phyloP scores from a whole-genome alignment of 1,139 yeast genomes.

The Nematodospora anomalae region DNA sequence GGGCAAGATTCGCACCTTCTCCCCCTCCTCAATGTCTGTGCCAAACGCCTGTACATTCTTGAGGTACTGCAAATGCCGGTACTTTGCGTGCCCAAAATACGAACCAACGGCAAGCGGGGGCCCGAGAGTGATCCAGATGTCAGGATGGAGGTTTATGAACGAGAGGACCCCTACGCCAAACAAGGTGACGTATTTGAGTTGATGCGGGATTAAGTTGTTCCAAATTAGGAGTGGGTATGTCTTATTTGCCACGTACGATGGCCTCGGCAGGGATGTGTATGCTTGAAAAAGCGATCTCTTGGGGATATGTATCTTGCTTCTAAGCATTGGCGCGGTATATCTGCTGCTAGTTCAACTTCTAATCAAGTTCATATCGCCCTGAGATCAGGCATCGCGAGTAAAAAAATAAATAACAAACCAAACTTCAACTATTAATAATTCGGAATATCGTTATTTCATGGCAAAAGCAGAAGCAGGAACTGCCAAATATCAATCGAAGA shows the following conservation, averaged over 20 bases:
- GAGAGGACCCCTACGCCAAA: constrained; percentile 28
- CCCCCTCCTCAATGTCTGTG: constrained; percentile 13
- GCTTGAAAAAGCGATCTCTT: constrained; percentile 5
- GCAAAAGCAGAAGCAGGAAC: constrained; percentile 68
- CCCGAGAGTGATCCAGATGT: constrained; percentile 32
- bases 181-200: constrained; percentile 30
- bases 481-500: constrained; percentile 78
- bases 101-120: constrained; percentile 37
- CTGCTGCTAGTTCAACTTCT: no score
- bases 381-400: no score
- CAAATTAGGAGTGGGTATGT: constrained; percentile 28
- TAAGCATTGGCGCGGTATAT: no score
- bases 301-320: no score
- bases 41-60: constrained; percentile 16
- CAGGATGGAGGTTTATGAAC: constrained; percentile 40
- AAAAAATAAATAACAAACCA: no score
- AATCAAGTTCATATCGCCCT: no score
- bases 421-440: no score
- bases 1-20: constrained; percentile 23
- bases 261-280: constrained; percentile 29
- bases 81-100: constrained; percentile 24
- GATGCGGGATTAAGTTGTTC: constrained; percentile 29
- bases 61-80: constrained; percentile 16
- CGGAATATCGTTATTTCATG: no score
- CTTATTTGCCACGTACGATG: constrained; percentile 29